Percentiles rank a stretch among this genome's conserved stretches.
Conservation (phyloP, 495 filamentous ascomycete species). For the Parachaetomium inaequale region DNA sequence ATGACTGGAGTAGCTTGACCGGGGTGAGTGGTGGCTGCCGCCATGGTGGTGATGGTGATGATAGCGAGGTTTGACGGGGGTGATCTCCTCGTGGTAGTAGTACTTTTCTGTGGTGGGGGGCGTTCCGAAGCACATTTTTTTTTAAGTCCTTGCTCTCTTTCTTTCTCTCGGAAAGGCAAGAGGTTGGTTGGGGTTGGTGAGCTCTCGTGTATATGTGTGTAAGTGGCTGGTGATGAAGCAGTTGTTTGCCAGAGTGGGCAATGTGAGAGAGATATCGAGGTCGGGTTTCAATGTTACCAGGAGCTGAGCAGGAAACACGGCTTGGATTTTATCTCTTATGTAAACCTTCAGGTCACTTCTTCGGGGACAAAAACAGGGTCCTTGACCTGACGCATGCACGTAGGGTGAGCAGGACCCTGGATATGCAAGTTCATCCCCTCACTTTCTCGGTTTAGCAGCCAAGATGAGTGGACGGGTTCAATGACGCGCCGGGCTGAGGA, state of each 20-base stretch:
- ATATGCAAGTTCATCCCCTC: not conserved
- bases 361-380: not conserved
- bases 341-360: not conserved
- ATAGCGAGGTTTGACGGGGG: constrained; percentile 37
- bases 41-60: constrained; percentile 31
- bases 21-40: constrained; percentile 9
- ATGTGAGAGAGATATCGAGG: too few relatives aligned
- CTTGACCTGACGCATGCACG: not conserved
- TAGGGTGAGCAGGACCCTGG: not conserved
- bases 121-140: constrained; percentile 44
- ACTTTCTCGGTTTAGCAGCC: not conserved
- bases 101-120: constrained; percentile 37
- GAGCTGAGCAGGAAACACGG: not conserved
- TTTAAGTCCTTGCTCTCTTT: not conserved
- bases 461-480: not conserved
- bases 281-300: not conserved
- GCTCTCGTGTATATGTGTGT: not conserved
- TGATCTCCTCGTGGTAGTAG: constrained; percentile 50
- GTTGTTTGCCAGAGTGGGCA: too few relatives aligned
- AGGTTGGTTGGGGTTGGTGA: not conserved
- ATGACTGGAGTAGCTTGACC: constrained; percentile 1
- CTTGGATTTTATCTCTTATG: not conserved
- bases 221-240: not conserved
- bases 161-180: not conserved
- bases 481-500: not conserved